phyloP scores from a whole-genome alignment of 768 basidiomycete genomes.

The Russula ochroleuca region DNA sequence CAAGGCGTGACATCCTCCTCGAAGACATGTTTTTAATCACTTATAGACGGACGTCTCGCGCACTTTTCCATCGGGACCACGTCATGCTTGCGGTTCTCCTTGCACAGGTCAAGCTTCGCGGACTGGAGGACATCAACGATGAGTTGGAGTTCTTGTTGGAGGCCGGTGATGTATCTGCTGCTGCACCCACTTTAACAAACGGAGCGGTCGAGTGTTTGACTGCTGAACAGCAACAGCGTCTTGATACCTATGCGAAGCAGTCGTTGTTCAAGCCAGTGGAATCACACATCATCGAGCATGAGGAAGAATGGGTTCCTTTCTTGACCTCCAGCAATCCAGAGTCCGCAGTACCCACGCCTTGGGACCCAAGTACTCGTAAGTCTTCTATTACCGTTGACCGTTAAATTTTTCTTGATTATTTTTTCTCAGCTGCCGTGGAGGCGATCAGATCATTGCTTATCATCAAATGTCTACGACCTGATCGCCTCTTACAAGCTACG shows the following conservation, averaged over 20 bases:
- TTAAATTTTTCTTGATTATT: constrained; percentile 25
- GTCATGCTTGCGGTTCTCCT: constrained; percentile 87
- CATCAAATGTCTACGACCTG: constrained; percentile 89
- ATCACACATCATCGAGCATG: constrained; percentile 53
- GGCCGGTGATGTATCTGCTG: constrained; percentile 64
- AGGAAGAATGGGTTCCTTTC: constrained; percentile 69
- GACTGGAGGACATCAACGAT: constrained; percentile 71
- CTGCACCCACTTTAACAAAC: constrained; percentile 36
- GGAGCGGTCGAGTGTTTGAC: constrained; percentile 50
- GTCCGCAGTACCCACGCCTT: constrained; percentile 63
- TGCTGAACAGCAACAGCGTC: constrained; percentile 61
- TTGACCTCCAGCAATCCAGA: constrained; percentile 66
- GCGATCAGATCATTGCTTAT: constrained; percentile 73
- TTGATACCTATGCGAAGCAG: constrained; percentile 68
- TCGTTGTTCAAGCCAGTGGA: constrained; percentile 75
- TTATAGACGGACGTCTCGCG: constrained; percentile 84
- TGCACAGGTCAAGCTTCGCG: constrained; percentile 82
- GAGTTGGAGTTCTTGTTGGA: constrained; percentile 93
- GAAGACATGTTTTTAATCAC: constrained; percentile 87
- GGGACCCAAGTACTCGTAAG: constrained; percentile 76
- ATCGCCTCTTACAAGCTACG: constrained; percentile 82
- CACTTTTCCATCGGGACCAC: constrained; percentile 85
- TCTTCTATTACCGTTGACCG: constrained; percentile 24
- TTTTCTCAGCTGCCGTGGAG: constrained; percentile 55
- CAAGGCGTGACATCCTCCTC: constrained; percentile 73